Base-by-base conservation (phyloP, 2,329 filamentous ascomycete genomes). In the Diplodia scrobiculata region DNA sequence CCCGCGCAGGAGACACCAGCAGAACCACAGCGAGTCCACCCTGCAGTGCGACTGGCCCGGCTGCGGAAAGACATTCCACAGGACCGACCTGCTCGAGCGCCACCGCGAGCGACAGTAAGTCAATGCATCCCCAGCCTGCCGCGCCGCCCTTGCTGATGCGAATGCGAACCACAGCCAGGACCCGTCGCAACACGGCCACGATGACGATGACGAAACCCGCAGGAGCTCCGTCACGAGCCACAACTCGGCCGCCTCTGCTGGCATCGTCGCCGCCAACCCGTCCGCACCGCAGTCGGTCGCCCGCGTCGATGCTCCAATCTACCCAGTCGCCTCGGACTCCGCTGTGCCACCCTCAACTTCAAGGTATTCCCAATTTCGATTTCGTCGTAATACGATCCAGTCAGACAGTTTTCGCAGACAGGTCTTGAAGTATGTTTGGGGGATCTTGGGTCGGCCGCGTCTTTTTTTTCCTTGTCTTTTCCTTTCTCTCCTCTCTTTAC, bases 41-140 rank as follows among this genome's bases (percentile, higher is more conserved):
- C 74, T 79, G 45, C 70, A 74, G 5, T 82, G 80, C 70, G 75
- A 79, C 34, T 74, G 75, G 34, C 70, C 75, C 19, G 73, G 74
- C 29, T 82, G 80, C 70, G 76, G 74, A 17, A 79, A 79, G 65
- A 74, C 75, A 1, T 82, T 82, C 71, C 77, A 75, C 67, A 77
- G 80, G 32, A 71, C 78, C 59, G 80, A 82, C 70, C 77, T 82
- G 25, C 72, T 82, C 11, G 72, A 76, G 45, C 75, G 80, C 63
- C 80, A 82, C 68, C 74, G 78, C 63, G 78, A 79, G 64, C 73
- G 79, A 72, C 80, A 82, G 80, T 81, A 73, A 71, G 79, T 67
- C 27, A 21, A 54, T 17, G 21, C 38, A 9, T 25, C 10, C 25
- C 25, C 51, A 14, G n/a, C 29, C 51, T 38, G 25, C 21, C 29